Evolutionary conservation across 2,329 filamentous ascomycete genomes (phyloP), one percentile per base, ranked within the genome.

Genomic region (Fusarium oxysporum): DNA sequence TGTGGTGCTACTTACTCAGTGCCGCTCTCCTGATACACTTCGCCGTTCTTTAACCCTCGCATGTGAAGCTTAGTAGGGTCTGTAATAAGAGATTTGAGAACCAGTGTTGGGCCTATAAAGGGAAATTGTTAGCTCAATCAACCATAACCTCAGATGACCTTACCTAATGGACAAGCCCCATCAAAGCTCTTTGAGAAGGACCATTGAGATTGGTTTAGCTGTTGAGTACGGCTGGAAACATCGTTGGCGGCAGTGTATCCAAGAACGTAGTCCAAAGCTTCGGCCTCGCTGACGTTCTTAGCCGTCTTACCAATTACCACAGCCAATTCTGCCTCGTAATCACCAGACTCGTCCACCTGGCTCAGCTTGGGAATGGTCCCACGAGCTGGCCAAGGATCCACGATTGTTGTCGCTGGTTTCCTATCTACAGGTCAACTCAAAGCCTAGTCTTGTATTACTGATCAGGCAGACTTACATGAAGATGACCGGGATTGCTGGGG

Each of bases 221-320:
- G 76, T 16, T 75, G 73, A 21, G 72, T 76, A n/a, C 76, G 75
- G 25, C 76, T 77, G 8, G 89, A 91, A 11, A 92, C 86, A 76
- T 92, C 90, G 80, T 92, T 92, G 75, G 86, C 85, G 28, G 86
- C 85, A 1, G 89, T 90, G 78, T 92, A 92, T 33, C 90, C 90
- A 4, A 92, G 85, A 8, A 92, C 84, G 74, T 91, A 90, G 70
- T 87, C 84, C 56, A 89, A 77, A 9, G 89, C 89, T 33, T 91
- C 85, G 1, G 82, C 83, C 72, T 90, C 88, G 50, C 84, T 81
- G 14, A 90, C 87, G 71, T 91, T 88, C 83, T 84, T 78, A 80
- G 83, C 82, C 17, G 82, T 78, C 71, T 82, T 83, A 37, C 87
- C 86, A 47, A 91, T 85, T 17, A 91, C 83, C 35, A 90, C 84